Conservation (phyloP, 1,284 basidiomycete genomes). For the Pseudozyma thailandica region DNA sequence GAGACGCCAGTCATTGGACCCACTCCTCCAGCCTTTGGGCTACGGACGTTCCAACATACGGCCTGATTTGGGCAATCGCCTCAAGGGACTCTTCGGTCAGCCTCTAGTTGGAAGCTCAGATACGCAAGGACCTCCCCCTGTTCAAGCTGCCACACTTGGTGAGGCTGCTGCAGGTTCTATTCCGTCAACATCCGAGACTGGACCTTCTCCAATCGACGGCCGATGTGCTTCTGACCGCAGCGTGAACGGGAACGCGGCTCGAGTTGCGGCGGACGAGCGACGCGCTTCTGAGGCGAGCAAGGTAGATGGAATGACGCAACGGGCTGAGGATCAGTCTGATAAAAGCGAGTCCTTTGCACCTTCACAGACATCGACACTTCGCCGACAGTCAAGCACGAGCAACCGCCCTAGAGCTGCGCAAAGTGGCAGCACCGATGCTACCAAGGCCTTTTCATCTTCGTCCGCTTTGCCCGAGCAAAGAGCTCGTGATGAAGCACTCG, state of each 20-base stretch:
- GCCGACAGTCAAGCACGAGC: constrained; percentile 7
- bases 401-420: neutral
- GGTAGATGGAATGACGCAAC: neutral
- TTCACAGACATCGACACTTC: neutral
- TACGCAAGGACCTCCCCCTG: neutral
- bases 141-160: neutral
- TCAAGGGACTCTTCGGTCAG: constrained; percentile 51
- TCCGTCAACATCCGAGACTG: neutral
- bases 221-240: neutral
- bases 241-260: neutral
- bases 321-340: neutral
- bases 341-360: constrained; percentile 2
- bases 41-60: constrained; percentile 6
- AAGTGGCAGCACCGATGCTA: neutral
- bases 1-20: constrained; percentile 23
- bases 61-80: constrained; percentile 27
- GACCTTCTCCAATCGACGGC: neutral
- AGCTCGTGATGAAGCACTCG: constrained; percentile 42
- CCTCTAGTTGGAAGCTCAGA: constrained; percentile 26
- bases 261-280: neutral
- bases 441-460: neutral
- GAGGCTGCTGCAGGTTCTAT: neutral
- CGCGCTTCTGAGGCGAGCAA: constrained; percentile 1
- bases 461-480: constrained; percentile 26
- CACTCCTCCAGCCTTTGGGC: constrained; percentile 31